Evolutionary conservation across 108 stramenopile species (phyloP), one percentile per base, ranked within the genome.

Genomic region (Pseudonitzschia multiseries): DNA sequence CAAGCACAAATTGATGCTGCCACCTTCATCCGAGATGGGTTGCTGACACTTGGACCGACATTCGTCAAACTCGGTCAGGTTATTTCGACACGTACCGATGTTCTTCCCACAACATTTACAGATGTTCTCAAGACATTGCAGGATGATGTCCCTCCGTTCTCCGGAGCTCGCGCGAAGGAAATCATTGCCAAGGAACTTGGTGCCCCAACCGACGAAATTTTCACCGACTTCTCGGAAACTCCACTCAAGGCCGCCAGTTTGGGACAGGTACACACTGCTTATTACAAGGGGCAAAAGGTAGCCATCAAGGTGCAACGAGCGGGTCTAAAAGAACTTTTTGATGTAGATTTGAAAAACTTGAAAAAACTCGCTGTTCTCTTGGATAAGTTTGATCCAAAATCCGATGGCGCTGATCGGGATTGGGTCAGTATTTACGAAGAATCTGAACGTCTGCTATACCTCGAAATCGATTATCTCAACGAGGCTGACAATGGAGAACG

Each of bases 311-410:
- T 97, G 20, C 97, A 98, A 73, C 80, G 96, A n/a, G 93, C 93
- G 36, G 96, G 96, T 18, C 73, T 98, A 33, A 94, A 95, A 80
- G 93, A 91, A 42, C 74, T 98, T 27, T 98, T 98, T 73, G 96
- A 93, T 57, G 89, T 97, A n/a, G 98, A 98, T 79, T 76, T 98
- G 50, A 96, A 96, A 72, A 96, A 96, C 73, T 76, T 98, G 41
- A 79, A 84, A 59, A 89, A 93, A 50, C 68, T 98, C 24, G 96
- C 96, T 4, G 90, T 81, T 24, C 77, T 98, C 43, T 71, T 98
- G 28, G 96, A 98, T 66, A 93, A 95, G 68, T 91, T 98, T 72
- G 97, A 98, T 71, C 97, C 97, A n/a, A 98, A 97, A 72, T 80
- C 89, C 17, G 92, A 97, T 76, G 97, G 97, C 52, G 93, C 91